Conservation (phyloP, 495 filamentous ascomycete genomes). For the Penicillium nucicola region DNA sequence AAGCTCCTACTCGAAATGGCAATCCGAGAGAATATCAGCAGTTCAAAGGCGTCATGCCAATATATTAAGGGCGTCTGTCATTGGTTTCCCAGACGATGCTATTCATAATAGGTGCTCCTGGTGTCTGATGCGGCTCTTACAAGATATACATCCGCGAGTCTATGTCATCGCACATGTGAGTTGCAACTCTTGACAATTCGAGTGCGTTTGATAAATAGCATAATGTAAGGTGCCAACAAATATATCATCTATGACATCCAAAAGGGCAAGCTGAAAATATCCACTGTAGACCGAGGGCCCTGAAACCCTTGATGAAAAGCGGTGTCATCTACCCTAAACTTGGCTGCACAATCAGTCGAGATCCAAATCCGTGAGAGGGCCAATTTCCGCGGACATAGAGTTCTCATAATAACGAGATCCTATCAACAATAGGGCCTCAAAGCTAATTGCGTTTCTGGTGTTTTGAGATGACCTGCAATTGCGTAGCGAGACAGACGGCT, state of each 20-base stretch:
- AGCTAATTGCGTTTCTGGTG: not conserved
- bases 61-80: not conserved
- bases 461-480: constrained; percentile 1
- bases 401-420: not conserved
- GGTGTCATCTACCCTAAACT: constrained; percentile 1
- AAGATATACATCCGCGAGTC: not conserved
- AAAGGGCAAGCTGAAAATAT: not conserved
- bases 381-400: not conserved
- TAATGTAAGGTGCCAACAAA: too few species aligned
- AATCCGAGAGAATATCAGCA: not conserved
- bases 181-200: not conserved
- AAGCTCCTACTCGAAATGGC: constrained; percentile 1
- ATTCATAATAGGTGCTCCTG: too few species aligned
- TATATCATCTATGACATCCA: too few species aligned
- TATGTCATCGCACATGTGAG: not conserved
- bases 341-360: not conserved
- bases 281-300: not conserved
- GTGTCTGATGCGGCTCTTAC: not conserved
- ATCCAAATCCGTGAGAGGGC: not conserved
- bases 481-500: not conserved
- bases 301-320: not conserved
- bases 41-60: not conserved
- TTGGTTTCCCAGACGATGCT: not conserved
- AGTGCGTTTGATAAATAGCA: too few species aligned
- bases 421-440: not conserved